Conservation (phyloP, 2,329 filamentous ascomycete species). For the Gremmenia infestans region DNA sequence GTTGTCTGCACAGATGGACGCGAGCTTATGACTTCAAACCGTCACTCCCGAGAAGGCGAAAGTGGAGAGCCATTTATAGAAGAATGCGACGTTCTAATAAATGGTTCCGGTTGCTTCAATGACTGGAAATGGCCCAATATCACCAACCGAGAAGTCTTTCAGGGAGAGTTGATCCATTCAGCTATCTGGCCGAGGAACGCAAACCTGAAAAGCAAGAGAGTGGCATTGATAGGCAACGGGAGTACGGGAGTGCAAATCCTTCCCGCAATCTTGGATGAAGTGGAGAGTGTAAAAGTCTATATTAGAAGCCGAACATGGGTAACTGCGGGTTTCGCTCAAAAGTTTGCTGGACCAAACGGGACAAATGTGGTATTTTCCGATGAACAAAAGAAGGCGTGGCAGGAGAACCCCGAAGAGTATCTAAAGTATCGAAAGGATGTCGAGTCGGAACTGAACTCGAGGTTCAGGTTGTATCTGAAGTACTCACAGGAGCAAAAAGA, state of each 20-base stretch:
- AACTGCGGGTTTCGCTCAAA: constrained; percentile 44
- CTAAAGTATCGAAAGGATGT: constrained; percentile 38
- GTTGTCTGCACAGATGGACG: constrained; percentile 16
- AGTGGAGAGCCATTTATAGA: constrained; percentile 37
- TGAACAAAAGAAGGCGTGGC: constrained; percentile 35
- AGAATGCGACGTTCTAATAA: constrained; percentile 55
- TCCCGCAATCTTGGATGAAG: constrained; percentile 34
- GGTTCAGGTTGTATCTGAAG: too few species aligned
- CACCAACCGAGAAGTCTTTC: constrained; percentile 35
- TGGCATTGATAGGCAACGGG: constrained; percentile 48
- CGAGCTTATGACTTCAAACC: too few species aligned
- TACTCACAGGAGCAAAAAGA: too few species aligned
- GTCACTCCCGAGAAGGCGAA: constrained; percentile 22
- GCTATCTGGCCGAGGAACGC: too few species aligned
- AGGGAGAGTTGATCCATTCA: too few species aligned
- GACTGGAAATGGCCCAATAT: constrained; percentile 58
- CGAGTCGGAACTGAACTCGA: constrained; percentile 22
- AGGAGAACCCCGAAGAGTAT: constrained; percentile 33
- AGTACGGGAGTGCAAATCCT: constrained; percentile 48
- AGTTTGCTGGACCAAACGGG: constrained; percentile 16
- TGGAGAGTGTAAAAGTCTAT: constrained; percentile 25
- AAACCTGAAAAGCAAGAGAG: constrained; percentile 40
- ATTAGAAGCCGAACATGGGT: constrained; percentile 59
- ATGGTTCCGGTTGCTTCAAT: constrained; percentile 61
- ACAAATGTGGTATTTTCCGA: constrained; percentile 30